Base-by-base conservation (phyloP, 2,329 filamentous ascomycete genomes). In the Hypoxylon sp. region DNA sequence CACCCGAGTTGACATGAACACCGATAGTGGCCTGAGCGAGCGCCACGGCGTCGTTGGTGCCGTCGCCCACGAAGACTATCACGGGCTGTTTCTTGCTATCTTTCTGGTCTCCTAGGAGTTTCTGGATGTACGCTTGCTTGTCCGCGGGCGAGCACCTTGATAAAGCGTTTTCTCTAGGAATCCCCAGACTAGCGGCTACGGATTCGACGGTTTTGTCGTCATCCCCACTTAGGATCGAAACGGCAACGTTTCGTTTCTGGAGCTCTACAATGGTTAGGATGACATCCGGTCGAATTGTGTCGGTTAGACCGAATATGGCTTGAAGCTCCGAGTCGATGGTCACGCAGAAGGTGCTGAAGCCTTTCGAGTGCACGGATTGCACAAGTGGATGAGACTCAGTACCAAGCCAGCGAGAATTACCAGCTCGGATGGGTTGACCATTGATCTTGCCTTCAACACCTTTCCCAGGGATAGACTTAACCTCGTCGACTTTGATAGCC, bases 11-110 rank as follows among this genome's bases (percentile, higher is more conserved):
- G 74, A 95, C 86, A 68, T 92, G 89, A 0, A 93, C 81, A 26
- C 92, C 92, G 26, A 95, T 84, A 4, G 85, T 85, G 1, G 92
- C 90, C 73, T 89, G 86, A 0, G 90, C 87, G 2, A 95, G 82
- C 0, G 92, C 92, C 2, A 87, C 82, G 0, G 92, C 90, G 72
- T 95, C 92, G 75, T 95, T 95, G 12, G 90, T 93, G 1, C 92
- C 92, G 70, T 95, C 92, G 32, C 92, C 92, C 52, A 86, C 85
- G 76, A 95, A 94, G 4, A 93, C 76, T 16, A 92, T 84, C 1
- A 84, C 76, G 18, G 18, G 28, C 16, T 36, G 7, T 7, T 30
- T 26, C 24, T 54, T 46, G 16, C 28, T 26, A 8, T 40, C 32
- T 14, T 40, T 38, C 4, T 16, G n/a, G n/a, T 33, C 11, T n/a